Evolutionary conservation across 148 eudicot species (phyloP), one percentile per base, ranked within the genome.

Genomic region (Amaranthus palmeri): DNA sequence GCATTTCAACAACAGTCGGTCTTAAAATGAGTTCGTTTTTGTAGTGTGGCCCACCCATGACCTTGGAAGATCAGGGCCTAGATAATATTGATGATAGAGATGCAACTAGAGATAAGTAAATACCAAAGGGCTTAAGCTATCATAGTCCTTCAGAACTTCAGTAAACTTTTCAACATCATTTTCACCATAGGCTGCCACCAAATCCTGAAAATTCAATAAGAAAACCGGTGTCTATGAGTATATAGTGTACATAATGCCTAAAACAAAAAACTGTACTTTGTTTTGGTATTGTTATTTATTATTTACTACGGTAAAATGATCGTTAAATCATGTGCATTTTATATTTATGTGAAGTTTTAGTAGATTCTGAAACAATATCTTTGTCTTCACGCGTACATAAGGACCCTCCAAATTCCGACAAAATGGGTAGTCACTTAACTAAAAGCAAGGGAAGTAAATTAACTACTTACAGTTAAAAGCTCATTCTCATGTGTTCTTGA

Each of bases 121-220:
- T 83, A 83, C 85, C 81, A 83, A 67, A 59, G 85, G 81, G 65
- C 78, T 79, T 73, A 83, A 66, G 74, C 85, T 83, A 63, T 83
- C 85, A 70, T 83, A 79, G 0, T 83, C 85, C 79, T 70, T 77
- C 61, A 83, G 76, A 73, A 71, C 72, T 65, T 74, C 74, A 54
- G 85, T 83, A 52, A 79, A 83, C 41, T 71, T 74, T 12, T 74
- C 82, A 11, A 77, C 78, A 65, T 83, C 77, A 68, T 58, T 69
- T 55, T 74, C 76, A 7, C 76, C 73, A 63, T 65, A 61, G 61
- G 83, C 78, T 49, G 64, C 70, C 47, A 76, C 68, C 66, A 83
- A 17, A 70, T 80, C 85, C 85, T 83, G 76, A 61, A 9, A 75
- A 58, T 53, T 65, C 9, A 67, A 55, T 3, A 40, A 25, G 36